These are phyloP conservation scores for Amorphotheca resinae DNA, from an alignment of 495 filamentous ascomycete genomes.

Conservation along the genomic window DNA sequence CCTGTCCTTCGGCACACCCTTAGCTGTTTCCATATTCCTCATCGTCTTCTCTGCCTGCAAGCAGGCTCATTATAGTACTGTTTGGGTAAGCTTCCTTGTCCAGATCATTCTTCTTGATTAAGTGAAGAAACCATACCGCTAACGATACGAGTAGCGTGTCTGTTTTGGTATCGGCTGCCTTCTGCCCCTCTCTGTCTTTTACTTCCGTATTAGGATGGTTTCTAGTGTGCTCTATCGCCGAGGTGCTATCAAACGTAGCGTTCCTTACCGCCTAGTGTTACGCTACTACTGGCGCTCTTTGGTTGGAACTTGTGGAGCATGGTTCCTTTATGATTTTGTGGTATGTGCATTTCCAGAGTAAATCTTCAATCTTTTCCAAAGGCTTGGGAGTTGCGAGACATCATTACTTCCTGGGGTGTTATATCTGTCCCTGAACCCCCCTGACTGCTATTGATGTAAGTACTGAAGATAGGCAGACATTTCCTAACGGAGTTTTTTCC, in stretches of 20 bases:
- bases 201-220: constrained; percentile 40
- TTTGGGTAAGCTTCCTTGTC: constrained; percentile 21
- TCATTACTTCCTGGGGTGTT: background rate
- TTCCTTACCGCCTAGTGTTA: constrained; percentile 33
- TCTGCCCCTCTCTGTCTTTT: constrained; percentile 37
- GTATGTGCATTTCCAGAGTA: background rate
- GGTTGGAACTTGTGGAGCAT: constrained; percentile 35
- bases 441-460: background rate
- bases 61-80: constrained; percentile 29
- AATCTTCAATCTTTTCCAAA: background rate
- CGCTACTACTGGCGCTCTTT: constrained; percentile 37
- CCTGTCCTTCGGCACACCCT: constrained; percentile 36
- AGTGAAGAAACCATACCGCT: background rate
- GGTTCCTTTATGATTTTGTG: constrained; percentile 38
- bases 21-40: constrained; percentile 35
- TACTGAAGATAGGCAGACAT: constrained; percentile 17
- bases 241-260: constrained; percentile 33
- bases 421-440: too few species aligned
- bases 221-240: constrained; percentile 38
- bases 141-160: constrained; percentile 22
- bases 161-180: constrained; percentile 40
- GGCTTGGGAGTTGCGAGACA: background rate
- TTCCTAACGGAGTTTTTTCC: constrained; percentile 39
- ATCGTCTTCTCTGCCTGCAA: constrained; percentile 33
- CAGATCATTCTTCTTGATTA: background rate